These are phyloP conservation scores for Aspergillus neoniger DNA, from an alignment of 2,329 filamentous ascomycete genomes.

Conservation along the genomic window DNA sequence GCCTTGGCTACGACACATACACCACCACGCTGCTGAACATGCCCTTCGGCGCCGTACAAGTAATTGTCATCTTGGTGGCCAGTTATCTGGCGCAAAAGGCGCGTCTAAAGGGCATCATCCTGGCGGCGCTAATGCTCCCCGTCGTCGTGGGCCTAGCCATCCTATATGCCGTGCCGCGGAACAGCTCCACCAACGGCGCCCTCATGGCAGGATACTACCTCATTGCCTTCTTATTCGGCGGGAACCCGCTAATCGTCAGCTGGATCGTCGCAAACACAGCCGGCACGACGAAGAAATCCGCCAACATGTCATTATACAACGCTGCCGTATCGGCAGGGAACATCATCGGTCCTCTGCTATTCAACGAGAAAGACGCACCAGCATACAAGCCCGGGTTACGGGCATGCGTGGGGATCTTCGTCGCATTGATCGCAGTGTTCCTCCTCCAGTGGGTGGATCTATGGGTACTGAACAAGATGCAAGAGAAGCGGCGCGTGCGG, in stretches of 20 bases:
- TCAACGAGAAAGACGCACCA: constrained; percentile 60
- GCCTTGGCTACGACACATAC: constrained; percentile 62
- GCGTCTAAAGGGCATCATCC: constrained; percentile 58
- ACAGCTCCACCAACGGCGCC: constrained; percentile 44
- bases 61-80: constrained; percentile 59
- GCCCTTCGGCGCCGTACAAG: constrained; percentile 65
- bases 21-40: constrained; percentile 65
- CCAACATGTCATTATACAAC: constrained; percentile 65
- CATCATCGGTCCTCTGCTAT: constrained; percentile 67
- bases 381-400: constrained; percentile 60
- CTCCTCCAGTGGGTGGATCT: constrained; percentile 59
- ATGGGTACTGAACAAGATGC: constrained; percentile 55
- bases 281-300: constrained; percentile 67
- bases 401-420: constrained; percentile 49
- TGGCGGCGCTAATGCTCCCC: constrained; percentile 58
- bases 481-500: constrained; percentile 56
- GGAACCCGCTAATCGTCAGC: constrained; percentile 65
- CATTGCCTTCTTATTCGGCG: constrained; percentile 66
- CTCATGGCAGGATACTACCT: constrained; percentile 66
- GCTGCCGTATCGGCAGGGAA: constrained; percentile 64
- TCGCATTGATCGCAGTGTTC: constrained; percentile 56
- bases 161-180: constrained; percentile 56
- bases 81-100: constrained; percentile 61
- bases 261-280: constrained; percentile 72
- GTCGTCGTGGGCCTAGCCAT: constrained; percentile 61